Percentiles rank a stretch among this genome's conserved stretches.
phyloP scores from a whole-genome alignment of 345 rosid genomes.

The Citrus trifoliata region DNA sequence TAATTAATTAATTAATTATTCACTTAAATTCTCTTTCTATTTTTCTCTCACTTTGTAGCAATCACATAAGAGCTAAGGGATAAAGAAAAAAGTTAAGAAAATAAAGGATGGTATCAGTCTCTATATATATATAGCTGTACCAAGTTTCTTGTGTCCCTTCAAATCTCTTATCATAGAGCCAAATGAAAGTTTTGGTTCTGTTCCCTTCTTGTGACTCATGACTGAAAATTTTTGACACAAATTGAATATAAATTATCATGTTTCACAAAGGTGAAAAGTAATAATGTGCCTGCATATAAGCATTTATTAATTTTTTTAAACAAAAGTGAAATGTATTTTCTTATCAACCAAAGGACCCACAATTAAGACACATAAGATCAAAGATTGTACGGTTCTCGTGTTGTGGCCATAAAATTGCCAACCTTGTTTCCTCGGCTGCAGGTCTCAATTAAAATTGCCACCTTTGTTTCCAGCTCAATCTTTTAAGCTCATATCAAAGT shows the following conservation, averaged over 20 bases:
- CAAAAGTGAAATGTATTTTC: background rate
- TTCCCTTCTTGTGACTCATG: constrained; percentile 4
- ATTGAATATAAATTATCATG: background rate
- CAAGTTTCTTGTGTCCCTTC: constrained; percentile 28
- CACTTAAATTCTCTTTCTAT: background rate
- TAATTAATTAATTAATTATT: background rate
- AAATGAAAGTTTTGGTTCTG: constrained; percentile 16
- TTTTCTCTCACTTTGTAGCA: constrained; percentile 1
- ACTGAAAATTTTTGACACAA: background rate
- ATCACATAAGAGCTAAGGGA: constrained; percentile 21
- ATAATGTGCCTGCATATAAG: background rate
- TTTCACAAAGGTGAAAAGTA: background rate
- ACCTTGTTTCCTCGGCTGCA: constrained; percentile 1
- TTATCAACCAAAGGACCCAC: background rate
- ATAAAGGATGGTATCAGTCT: background rate
- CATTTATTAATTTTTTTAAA: background rate
- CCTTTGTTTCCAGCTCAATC: constrained; percentile 5
- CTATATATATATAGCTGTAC: background rate
- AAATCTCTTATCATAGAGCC: constrained; percentile 11
- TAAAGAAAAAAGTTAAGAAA: constrained; percentile 11
- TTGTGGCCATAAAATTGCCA: constrained; percentile 6
- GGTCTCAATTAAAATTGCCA: background rate
- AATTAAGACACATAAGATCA: constrained; percentile 1
- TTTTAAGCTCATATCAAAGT: background rate
- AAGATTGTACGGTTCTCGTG: background rate